phyloP scores from a whole-genome alignment of 176 grass and related monocot genomes.

The Tillandsia leiboldiana region DNA sequence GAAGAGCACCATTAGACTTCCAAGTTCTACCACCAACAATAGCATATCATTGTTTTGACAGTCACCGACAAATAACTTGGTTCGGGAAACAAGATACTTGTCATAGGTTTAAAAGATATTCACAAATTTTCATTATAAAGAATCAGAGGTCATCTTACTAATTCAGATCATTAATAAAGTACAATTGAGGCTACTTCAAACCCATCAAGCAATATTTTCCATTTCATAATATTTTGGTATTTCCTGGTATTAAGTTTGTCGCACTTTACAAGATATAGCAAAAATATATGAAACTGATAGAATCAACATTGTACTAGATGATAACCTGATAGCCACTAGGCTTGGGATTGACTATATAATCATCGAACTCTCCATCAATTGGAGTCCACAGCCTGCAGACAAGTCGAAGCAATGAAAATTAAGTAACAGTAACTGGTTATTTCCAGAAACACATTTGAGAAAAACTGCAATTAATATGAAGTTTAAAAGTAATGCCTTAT shows the following conservation, averaged over 20 bases:
- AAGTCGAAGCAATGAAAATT: slow-evolving; percentile 2
- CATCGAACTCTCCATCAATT: slow-evolving; percentile 97
- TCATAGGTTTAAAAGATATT: no score
- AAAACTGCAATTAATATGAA: no score
- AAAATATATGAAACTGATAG: slow-evolving; percentile 13
- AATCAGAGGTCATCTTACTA: no score
- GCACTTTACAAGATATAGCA: not conserved
- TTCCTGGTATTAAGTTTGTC: not conserved
- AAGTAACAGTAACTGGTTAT: slow-evolving; percentile 1
- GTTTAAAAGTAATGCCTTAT: not conserved
- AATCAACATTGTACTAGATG: slow-evolving; percentile 6
- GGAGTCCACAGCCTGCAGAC: slow-evolving; percentile 78
- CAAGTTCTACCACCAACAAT: not conserved
- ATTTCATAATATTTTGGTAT: not conserved
- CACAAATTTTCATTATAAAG: no score
- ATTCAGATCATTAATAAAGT: no score
- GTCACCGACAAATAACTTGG: no score
- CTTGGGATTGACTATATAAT: slow-evolving; percentile 97
- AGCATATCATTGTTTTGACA: no score
- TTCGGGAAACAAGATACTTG: no score
- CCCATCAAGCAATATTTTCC: no score
- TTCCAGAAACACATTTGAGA: no score
- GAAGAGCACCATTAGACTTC: not conserved
- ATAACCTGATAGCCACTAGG: slow-evolving; percentile 94
- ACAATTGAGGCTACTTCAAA: no score